These are phyloP conservation scores for Alternaria triticina DNA, from an alignment of 2,329 filamentous ascomycete species.

Conservation along the genomic window DNA sequence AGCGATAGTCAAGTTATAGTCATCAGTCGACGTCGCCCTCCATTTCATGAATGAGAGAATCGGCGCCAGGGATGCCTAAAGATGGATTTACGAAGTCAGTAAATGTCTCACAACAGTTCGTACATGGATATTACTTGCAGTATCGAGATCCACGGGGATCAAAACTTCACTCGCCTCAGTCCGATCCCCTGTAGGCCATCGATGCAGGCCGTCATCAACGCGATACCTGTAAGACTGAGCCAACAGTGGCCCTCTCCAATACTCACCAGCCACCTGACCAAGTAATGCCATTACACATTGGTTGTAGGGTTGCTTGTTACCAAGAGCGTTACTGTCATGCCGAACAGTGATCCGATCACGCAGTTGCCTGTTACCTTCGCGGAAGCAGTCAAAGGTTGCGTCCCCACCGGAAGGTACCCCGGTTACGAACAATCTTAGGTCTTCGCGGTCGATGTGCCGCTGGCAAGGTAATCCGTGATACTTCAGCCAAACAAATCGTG, in stretches of 20 bases:
- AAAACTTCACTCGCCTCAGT: not conserved
- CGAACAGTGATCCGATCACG: not conserved
- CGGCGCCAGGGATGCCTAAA: not conserved
- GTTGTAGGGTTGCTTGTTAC: not conserved
- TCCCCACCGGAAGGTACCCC: not conserved
- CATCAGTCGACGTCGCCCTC: not conserved
- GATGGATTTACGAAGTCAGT: no score
- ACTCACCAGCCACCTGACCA: not conserved
- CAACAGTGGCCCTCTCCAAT: not conserved
- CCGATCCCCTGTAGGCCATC: not conserved
- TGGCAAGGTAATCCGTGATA: not conserved
- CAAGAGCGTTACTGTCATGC: not conserved
- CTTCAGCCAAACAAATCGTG: not conserved
- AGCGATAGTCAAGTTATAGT: not conserved
- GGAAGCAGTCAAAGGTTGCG: not conserved
- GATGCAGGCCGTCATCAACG: not conserved
- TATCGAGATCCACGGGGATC: not conserved
- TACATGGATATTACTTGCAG: not conserved
- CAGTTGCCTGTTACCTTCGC: not conserved
- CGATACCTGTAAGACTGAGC: not conserved
- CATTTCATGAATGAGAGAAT: not conserved
- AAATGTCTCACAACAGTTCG: no score
- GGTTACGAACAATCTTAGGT: not conserved
- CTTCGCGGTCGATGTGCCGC: not conserved
- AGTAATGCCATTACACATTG: not conserved